Base-by-base conservation (phyloP, 257 asterid genomes). In the Jasminum sambac region DNA sequence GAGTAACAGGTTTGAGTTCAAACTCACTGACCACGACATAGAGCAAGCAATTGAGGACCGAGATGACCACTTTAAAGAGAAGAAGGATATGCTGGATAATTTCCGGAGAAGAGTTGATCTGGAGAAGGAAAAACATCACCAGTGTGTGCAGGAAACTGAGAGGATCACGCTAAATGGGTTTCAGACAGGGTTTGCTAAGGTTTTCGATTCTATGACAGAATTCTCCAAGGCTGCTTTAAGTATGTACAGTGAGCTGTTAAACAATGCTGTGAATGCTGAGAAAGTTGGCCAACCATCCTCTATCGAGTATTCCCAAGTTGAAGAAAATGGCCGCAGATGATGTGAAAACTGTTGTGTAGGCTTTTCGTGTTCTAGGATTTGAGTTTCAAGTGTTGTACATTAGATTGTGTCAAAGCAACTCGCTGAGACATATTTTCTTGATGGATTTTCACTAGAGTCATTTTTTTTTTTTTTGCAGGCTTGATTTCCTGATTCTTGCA, bases 161-260 rank as follows among this genome's bases (percentile, higher is more conserved):
- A 84, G 84, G 83, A 81, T 85, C 64, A 85, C 95, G 0, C 63
- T 91, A 48, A 88, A 77, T 25, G 95, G 97, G 38, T 85, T 94
- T n/a, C 96, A 87, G 85, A 83, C 93, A 2, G 96, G 97, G 38
- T 89, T 94, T 71, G 79, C 87, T 62, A 60, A 91, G 80, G 95
- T 88, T 68, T 94, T 91, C 3, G 99, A 89, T 74, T 79, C 95
- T 4, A 72, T 86, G 83, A 69, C 85, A 3, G 97, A 94, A 26
- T 91, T 89, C 68, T 89, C 96, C n/a, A 81, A 77, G 48, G 88
- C 85, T n/a, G 81, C 89, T 42, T 78, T 78, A 60, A 85, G 77
- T 24, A 88, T 91, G 91, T 91, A 84, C 58, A 76, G 78, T 66
- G 97, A 86, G 7, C 68, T 89, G 7, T 38, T 76, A 63, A 78